Evolutionary conservation across 306 rosid genomes (phyloP), one percentile per base, ranked within the genome.

Genomic region (Cucumis cinereus): DNA sequence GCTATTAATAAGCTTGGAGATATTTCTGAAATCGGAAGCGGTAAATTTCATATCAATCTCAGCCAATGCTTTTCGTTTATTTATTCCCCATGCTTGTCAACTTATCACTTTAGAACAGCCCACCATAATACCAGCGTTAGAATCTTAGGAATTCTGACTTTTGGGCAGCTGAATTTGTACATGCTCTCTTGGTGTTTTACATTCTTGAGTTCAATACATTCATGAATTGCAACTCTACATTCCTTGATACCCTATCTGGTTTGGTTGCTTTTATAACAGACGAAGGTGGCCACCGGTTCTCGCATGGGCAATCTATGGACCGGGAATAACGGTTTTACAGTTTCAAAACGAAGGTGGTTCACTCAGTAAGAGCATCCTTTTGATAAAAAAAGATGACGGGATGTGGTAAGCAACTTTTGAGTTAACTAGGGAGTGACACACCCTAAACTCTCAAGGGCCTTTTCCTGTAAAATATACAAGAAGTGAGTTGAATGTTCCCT

Each of bases 11-110:
- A 82, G 83, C 88, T 93, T 23, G 80, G 88, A 16, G 93, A 89
- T 54, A 86, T 91, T 74, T 91, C 96, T 76, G 98, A 91, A 52
- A 97, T 87, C 5, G 97, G 92, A 81, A 91, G 91, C 56, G 97
- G 98, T 93, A 93, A 63, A 58, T 74, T 55, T 76, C 75, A 50
- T 49, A 53, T 63, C 69, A 16, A 14, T 47, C 77, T 50, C 41
- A 50, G 58, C 28, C 40, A 35, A 8, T 70, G 58, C 15, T 68
- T 67, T 43, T 71, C 43, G 22, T 26, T 45, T 16, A 16, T 9
- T 15, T 24, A 26, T 26, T 47, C 16, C 59, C 20, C 3, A 22
- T 45, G 55, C 24, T 8, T n/a, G 26, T 14, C 12, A 41, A 13
- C 16, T 23, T 0, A 7, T 4, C 75, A 69, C 57, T 13, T 69